A percentile compares a stretch with the other conserved stretches of the same genome.
Evolutionary conservation across 2,329 filamentous ascomycete species (phyloP).

Genomic region (Colletotrichum nymphaeae): DNA sequence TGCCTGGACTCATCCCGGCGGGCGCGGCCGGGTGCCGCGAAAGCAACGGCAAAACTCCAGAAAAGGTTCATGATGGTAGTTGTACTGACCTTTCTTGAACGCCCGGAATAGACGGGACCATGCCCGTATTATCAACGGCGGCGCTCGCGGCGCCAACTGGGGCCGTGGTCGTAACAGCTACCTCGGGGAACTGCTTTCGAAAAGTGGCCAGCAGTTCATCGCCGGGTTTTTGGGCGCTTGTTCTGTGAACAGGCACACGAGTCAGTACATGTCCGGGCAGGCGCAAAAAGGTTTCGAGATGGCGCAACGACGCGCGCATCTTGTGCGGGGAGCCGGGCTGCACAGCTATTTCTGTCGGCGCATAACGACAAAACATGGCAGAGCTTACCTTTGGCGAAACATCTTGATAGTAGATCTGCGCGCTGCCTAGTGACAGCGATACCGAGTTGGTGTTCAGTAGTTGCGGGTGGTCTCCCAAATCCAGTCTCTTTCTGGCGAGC

Average conservation of each 20-base stretch:
- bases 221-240: conserved; percentile 85
- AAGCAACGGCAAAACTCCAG: background rate
- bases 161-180: conserved; percentile 65
- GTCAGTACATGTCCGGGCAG: conserved; percentile 26
- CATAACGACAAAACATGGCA: conserved; percentile 22
- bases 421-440: conserved; percentile 41
- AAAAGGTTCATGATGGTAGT: background rate
- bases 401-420: conserved; percentile 37
- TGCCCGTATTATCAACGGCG: conserved; percentile 44
- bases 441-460: conserved; percentile 26
- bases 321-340: conserved; percentile 23
- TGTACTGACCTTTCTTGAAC: conserved; percentile 33
- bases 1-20: conserved; percentile 13
- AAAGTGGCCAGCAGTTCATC: conserved; percentile 88
- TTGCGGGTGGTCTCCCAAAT: background rate
- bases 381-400: conserved; percentile 49
- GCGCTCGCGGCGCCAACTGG: conserved; percentile 51
- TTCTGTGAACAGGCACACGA: conserved; percentile 57
- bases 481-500: conserved; percentile 24
- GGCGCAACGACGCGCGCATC: conserved; percentile 20
- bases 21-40: conserved; percentile 2
- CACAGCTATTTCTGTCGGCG: conserved; percentile 32
- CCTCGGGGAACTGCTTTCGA: conserved; percentile 83
- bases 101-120: conserved; percentile 17
- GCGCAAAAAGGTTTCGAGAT: conserved; percentile 23